Percentiles rank a stretch among this genome's conserved stretches.
phyloP scores from a whole-genome alignment of 306 rosid genomes.

The Crataegus laevigata region DNA sequence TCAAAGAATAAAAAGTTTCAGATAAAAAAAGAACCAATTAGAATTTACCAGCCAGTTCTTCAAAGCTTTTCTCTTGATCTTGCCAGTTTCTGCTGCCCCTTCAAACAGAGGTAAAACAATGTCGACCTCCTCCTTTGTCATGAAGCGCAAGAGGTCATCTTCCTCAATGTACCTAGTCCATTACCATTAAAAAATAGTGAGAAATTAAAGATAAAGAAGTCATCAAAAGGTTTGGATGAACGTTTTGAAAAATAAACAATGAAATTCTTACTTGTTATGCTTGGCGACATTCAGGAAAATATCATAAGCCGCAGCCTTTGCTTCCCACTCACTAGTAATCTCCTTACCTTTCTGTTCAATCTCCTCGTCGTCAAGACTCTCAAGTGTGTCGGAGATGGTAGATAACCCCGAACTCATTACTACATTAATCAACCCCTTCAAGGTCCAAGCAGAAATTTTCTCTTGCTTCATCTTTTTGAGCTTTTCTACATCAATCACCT shows the following conservation, averaged over 20 bases:
- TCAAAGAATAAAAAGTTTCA: not conserved
- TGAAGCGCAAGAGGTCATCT: constrained; percentile 71
- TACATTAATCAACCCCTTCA: constrained; percentile 66
- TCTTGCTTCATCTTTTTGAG: constrained; percentile 67
- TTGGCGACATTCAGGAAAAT: constrained; percentile 67
- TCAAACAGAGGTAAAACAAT: constrained; percentile 59
- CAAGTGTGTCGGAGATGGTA: constrained; percentile 47
- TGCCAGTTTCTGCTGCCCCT: constrained; percentile 60
- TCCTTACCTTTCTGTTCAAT: constrained; percentile 40
- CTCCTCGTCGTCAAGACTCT: constrained; percentile 34
- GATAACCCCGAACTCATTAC: constrained; percentile 62
- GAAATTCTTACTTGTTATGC: constrained; percentile 46
- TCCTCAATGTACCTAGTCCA: constrained; percentile 56
- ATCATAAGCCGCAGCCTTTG: constrained; percentile 60
- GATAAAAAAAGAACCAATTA: not conserved
- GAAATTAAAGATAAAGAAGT: not conserved
- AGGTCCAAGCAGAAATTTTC: constrained; percentile 84
- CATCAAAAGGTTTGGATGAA: not conserved
- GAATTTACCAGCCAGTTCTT: constrained; percentile 74
- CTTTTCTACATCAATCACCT: constrained; percentile 77
- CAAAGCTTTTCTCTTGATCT: constrained; percentile 60
- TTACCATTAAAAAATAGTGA: constrained; percentile 3
- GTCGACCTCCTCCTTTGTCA: constrained; percentile 63
- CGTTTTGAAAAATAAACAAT: not conserved
- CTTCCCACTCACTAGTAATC: constrained; percentile 81